phyloP scores from a whole-genome alignment of 2,329 filamentous ascomycete genomes.

The Diaporthe longicolla region DNA sequence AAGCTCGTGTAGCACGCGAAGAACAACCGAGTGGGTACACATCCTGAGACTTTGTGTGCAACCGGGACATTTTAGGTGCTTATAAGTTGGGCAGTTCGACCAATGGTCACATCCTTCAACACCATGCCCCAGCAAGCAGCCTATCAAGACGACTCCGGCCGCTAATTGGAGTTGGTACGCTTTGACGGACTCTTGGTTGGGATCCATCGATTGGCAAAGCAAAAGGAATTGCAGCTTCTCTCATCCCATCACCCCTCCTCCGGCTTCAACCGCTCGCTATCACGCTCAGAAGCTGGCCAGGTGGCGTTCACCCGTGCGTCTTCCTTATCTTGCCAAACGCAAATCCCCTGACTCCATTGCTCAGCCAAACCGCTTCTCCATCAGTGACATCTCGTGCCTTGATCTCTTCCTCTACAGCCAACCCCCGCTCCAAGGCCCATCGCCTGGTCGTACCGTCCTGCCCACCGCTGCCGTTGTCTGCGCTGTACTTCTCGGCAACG shows the following conservation, averaged over 20 bases:
- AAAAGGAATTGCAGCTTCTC: background rate
- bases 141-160: constrained; percentile 1
- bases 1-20: background rate
- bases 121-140: constrained; percentile 28
- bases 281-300: background rate
- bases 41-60: constrained; percentile 4
- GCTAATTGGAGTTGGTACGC: background rate
- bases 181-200: background rate
- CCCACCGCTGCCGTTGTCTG: constrained; percentile 73
- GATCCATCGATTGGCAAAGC: background rate
- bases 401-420: constrained; percentile 78
- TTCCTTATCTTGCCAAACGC: constrained; percentile 60
- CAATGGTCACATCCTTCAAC: background rate
- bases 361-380: constrained; percentile 88
- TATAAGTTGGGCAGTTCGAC: background rate
- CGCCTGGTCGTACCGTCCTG: constrained; percentile 86
- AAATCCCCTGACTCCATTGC: constrained; percentile 89
- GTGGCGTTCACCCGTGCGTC: background rate
- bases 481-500: constrained; percentile 59
- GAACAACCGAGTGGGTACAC: background rate
- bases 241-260: background rate
- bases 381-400: constrained; percentile 71
- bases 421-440: constrained; percentile 81
- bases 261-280: background rate
- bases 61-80: background rate